These are phyloP conservation scores for Nicotiana noctiflora DNA, from an alignment of 257 asterid genomes.

Conservation along the genomic window DNA sequence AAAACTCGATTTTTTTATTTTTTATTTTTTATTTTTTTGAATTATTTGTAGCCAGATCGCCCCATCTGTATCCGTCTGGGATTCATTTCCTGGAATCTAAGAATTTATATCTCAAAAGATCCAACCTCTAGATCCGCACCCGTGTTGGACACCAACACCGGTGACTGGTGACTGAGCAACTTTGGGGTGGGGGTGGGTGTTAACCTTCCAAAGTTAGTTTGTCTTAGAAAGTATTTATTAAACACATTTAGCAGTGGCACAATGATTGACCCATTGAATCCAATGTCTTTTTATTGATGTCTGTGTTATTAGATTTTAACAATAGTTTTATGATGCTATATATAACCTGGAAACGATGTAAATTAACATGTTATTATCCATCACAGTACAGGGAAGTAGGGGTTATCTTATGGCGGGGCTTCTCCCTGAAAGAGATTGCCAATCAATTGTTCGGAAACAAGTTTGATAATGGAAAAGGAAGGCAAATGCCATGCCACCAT, in stretches of 20 bases:
- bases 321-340: background rate
- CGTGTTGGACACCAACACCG: too few species aligned
- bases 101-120: too few species aligned
- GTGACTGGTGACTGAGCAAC: too few species aligned
- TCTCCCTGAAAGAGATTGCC: slow-evolving; percentile 66
- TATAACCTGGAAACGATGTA: background rate
- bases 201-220: background rate
- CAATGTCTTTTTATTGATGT: background rate
- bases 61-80: too few species aligned
- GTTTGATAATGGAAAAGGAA: slow-evolving; percentile 74
- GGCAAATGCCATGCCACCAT: slow-evolving; percentile 94
- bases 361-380: background rate
- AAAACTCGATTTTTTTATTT: too few species aligned
- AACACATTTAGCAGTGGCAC: background rate
- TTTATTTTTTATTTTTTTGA: too few species aligned
- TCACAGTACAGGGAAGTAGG: slow-evolving; percentile 88
- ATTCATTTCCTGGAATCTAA: too few species aligned
- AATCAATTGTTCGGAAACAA: slow-evolving; percentile 74
- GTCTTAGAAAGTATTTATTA: background rate
- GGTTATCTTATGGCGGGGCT: slow-evolving; percentile 85
- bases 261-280: background rate
- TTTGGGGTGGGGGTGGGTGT: too few species aligned
- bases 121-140: too few species aligned
- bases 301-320: background rate
- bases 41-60: too few species aligned